These are phyloP conservation scores for Nicotiana benthamiana DNA, from an alignment of 257 asterid species.

Conservation along the genomic window DNA sequence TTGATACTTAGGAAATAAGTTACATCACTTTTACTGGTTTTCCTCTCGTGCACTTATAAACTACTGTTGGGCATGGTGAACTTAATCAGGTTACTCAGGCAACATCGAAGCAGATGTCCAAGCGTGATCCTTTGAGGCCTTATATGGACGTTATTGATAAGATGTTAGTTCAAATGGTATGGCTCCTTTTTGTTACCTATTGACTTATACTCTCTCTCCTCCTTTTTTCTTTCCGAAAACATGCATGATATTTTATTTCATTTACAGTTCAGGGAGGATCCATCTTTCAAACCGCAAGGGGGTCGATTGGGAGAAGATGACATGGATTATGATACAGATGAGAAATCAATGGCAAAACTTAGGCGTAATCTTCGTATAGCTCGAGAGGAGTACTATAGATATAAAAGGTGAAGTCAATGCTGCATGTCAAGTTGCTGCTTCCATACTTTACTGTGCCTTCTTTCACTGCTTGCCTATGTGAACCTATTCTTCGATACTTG, in stretches of 20 bases:
- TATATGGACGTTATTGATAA: constrained; percentile 85
- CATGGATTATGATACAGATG: constrained; percentile 98
- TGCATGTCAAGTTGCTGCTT: background rate
- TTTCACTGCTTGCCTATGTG: constrained; percentile 1
- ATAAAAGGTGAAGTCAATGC: constrained; percentile 59
- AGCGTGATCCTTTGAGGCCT: constrained; percentile 92
- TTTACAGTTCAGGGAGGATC: constrained; percentile 76
- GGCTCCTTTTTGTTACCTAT: constrained; percentile 16
- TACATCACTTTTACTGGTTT: background rate
- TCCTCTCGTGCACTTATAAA: background rate
- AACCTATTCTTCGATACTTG: background rate
- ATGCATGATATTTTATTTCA: constrained; percentile 4
- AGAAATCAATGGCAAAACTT: constrained; percentile 96
- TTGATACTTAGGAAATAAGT: background rate
- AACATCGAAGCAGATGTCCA: constrained; percentile 96
- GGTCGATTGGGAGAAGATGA: constrained; percentile 95
- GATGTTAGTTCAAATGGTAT: constrained; percentile 92
- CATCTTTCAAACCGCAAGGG: constrained; percentile 98
- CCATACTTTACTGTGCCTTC: background rate
- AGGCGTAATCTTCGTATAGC: constrained; percentile 92
- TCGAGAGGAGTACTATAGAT: constrained; percentile 90
- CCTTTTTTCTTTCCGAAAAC: constrained; percentile 5
- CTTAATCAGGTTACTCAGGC: constrained; percentile 88
- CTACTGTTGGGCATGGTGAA: constrained; percentile 16
- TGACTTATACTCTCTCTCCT: constrained; percentile 9